phyloP scores from a whole-genome alignment of 768 basidiomycete species.

The Rubroboletus pulcherrimus region DNA sequence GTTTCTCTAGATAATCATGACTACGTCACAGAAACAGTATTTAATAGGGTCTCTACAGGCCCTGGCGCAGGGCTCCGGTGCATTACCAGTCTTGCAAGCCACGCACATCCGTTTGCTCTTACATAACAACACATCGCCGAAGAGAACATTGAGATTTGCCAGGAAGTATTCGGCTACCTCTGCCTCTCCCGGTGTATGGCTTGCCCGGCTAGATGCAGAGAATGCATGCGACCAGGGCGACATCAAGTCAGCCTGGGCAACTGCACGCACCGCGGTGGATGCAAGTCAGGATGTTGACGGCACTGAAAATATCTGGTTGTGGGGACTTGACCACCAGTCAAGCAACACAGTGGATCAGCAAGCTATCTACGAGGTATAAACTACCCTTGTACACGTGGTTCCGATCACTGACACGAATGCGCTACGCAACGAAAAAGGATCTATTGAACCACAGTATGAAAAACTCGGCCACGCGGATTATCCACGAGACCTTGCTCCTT shows the following conservation, averaged over 20 bases:
- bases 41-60: slow-evolving; percentile 44
- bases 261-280: slow-evolving; percentile 39
- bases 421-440: slow-evolving; percentile 29
- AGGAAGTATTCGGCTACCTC: slow-evolving; percentile 45
- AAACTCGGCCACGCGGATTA: slow-evolving; percentile 32
- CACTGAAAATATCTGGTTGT: slow-evolving; percentile 47
- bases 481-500: slow-evolving; percentile 48
- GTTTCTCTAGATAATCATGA: background rate
- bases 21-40: slow-evolving; percentile 47
- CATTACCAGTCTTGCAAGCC: slow-evolving; percentile 32
- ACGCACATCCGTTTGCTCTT: slow-evolving; percentile 37
- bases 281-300: slow-evolving; percentile 21
- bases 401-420: background rate
- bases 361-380: slow-evolving; percentile 34
- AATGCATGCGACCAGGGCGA: slow-evolving; percentile 22
- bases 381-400: background rate
- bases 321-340: slow-evolving; percentile 41
- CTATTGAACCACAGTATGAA: slow-evolving; percentile 47
- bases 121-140: slow-evolving; percentile 20
- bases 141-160: slow-evolving; percentile 38
- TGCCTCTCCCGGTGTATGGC: slow-evolving; percentile 46
- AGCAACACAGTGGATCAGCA: slow-evolving; percentile 16
- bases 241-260: slow-evolving; percentile 37
- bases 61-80: slow-evolving; percentile 24
- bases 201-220: slow-evolving; percentile 48